These are phyloP conservation scores for Populus tomentosa DNA, from an alignment of 441 rosid species.

Conservation along the genomic window DNA sequence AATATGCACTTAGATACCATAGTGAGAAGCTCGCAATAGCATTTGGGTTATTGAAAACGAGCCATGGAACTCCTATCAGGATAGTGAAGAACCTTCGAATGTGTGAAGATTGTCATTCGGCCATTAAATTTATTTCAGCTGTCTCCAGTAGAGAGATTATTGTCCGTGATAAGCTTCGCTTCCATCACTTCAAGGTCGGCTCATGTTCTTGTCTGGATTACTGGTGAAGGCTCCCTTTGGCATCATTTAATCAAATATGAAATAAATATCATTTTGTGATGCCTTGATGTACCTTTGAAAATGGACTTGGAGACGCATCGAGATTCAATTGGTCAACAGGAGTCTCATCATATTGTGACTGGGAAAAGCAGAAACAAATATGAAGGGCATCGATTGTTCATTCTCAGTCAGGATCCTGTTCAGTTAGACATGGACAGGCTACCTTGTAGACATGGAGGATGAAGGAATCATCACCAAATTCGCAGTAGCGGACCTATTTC, in stretches of 20 bases:
- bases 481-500: not conserved
- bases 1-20: constrained; percentile 70
- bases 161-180: constrained; percentile 75
- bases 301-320: not conserved
- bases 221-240: constrained; percentile 39
- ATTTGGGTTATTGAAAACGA: constrained; percentile 63
- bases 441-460: not conserved
- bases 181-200: constrained; percentile 72
- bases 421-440: not conserved
- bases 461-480: not conserved
- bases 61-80: constrained; percentile 36
- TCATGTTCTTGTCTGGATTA: constrained; percentile 75
- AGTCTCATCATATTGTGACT: not conserved
- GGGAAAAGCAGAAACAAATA: not conserved
- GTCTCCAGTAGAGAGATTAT: constrained; percentile 62
- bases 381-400: not conserved
- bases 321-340: not conserved
- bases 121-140: constrained; percentile 59
- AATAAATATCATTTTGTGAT: not conserved
- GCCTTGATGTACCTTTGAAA: not conserved
- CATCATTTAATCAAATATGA: not conserved
- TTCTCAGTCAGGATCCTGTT: not conserved
- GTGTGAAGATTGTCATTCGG: constrained; percentile 84
- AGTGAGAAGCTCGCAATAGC: constrained; percentile 92
- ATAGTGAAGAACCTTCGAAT: constrained; percentile 75